Evolutionary conservation across 306 rosid species (phyloP).

Genomic region (Hippophae rhamnoides): DNA sequence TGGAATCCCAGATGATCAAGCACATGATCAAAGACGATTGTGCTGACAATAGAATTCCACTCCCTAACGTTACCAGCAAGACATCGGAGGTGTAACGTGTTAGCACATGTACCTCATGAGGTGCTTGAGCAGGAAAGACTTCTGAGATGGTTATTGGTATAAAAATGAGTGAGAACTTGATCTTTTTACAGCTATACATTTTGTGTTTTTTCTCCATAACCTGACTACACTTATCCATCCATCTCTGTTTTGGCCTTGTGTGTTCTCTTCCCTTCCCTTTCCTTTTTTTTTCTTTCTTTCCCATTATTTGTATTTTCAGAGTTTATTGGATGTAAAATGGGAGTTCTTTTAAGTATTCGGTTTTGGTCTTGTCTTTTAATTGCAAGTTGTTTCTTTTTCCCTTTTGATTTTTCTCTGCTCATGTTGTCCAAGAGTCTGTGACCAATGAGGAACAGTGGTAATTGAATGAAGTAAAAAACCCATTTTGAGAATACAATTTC

Average conservation of each 20-base stretch:
- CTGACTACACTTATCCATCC: slow-evolving; percentile 4
- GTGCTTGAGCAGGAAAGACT: slow-evolving; percentile 17
- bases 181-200: slow-evolving; percentile 21
- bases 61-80: slow-evolving; percentile 57
- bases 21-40: slow-evolving; percentile 57
- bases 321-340: slow-evolving; percentile 14
- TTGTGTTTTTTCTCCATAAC: slow-evolving; percentile 5
- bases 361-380: background rate
- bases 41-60: slow-evolving; percentile 49
- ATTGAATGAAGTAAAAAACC: background rate
- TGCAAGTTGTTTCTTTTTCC: too few species aligned
- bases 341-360: background rate
- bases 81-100: background rate
- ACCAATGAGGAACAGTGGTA: too few species aligned
- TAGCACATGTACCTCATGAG: slow-evolving; percentile 3
- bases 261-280: slow-evolving; percentile 2
- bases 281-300: too few species aligned
- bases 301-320: background rate
- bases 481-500: background rate
- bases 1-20: slow-evolving; percentile 52
- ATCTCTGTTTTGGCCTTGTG: slow-evolving; percentile 10
- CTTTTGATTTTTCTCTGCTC: background rate
- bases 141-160: slow-evolving; percentile 14
- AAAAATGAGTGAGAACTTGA: slow-evolving; percentile 25
- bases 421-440: too few species aligned